phyloP scores from a whole-genome alignment of 352 stramenopile species.

The Phytophthora palmivora region DNA sequence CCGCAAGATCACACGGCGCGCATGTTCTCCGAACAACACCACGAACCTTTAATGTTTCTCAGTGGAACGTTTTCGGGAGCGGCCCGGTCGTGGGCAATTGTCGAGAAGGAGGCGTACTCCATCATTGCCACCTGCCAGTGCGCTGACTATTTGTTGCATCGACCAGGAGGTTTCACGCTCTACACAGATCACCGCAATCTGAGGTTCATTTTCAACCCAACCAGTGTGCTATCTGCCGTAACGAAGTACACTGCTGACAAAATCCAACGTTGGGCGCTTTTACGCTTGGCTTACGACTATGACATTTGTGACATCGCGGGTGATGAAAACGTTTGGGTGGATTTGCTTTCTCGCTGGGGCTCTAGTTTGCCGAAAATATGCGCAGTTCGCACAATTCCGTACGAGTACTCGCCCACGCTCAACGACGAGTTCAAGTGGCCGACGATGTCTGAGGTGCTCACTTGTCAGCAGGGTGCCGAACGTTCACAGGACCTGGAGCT shows the following conservation, averaged over 20 bases:
- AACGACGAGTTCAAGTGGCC: constrained; percentile 1
- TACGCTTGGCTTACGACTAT: constrained; percentile 25
- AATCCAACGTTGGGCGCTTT: constrained; percentile 18
- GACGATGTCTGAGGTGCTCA: neutral
- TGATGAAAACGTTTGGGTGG: constrained; percentile 6
- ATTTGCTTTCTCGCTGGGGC: constrained; percentile 26
- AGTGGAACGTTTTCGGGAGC: constrained; percentile 6
- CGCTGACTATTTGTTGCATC: constrained; percentile 15
- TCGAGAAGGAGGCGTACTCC: constrained; percentile 17
- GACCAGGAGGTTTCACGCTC: neutral
- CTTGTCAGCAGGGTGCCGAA: neutral
- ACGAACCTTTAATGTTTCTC: constrained; percentile 4
- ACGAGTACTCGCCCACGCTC: neutral
- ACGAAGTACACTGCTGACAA: constrained; percentile 32
- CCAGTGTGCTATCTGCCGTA: neutral
- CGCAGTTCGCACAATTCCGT: neutral
- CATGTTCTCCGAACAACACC: neutral
- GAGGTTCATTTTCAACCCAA: constrained; percentile 3
- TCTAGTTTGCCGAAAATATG: neutral
- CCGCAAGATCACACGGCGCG: neutral
- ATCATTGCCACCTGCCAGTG: constrained; percentile 9
- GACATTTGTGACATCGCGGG: constrained; percentile 21
- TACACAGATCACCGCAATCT: constrained; percentile 13
- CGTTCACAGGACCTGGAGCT: neutral
- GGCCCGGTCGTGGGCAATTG: neutral